Evolutionary conservation across 306 rosid species (phyloP), one percentile per base, ranked within the genome.

Genomic region (Trifolium dubium): DNA sequence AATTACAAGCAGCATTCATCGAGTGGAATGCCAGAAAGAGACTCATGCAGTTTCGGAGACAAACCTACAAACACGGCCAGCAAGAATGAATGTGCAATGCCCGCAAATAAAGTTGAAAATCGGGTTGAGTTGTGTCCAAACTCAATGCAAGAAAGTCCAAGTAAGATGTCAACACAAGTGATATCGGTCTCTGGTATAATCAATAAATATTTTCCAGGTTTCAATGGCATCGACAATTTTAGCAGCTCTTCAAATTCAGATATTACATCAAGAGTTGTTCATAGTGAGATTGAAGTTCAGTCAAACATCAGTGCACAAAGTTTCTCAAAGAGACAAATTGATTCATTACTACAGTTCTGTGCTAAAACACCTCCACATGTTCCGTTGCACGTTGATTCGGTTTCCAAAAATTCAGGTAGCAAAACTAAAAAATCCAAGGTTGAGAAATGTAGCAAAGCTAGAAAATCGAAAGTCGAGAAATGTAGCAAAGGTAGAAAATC

Each of bases 181-280:
- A 71, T 85, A 80, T 89, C 94, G 4, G 94, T 89, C 64, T 65
- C 89, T 1, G 85, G 88, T 68, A 82, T 91, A 77, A 89, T 91
- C 55, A 76, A 71, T 34, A 85, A 82, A 76, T 89, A 89, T 67
- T 87, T 91, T 80, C 35, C 83, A 14, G 65, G 70, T 60, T 51
- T 47, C 54, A 74, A 79, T 51, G 88, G 75, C 51, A 75, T 79
- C 40, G 69, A 68, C 75, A 79, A 60, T 50, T 41, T 40, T 18
- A 43, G 65, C 63, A 71, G 81, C 78, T 87, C 88, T 82, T 73
- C 84, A 51, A 71, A 63, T 64, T 76, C 83, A 5, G 86, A 70
- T 43, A 79, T 78, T 61, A 82, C 86, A 71, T 84, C 88, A 19
- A 80, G 50, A 79, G 83, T 40, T 53, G 64, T 73, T 82, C 70